Percentiles rank a stretch among this genome's conserved stretches.
Conservation (phyloP, 2,329 filamentous ascomycete species). For the Diplodia scrobiculata region DNA sequence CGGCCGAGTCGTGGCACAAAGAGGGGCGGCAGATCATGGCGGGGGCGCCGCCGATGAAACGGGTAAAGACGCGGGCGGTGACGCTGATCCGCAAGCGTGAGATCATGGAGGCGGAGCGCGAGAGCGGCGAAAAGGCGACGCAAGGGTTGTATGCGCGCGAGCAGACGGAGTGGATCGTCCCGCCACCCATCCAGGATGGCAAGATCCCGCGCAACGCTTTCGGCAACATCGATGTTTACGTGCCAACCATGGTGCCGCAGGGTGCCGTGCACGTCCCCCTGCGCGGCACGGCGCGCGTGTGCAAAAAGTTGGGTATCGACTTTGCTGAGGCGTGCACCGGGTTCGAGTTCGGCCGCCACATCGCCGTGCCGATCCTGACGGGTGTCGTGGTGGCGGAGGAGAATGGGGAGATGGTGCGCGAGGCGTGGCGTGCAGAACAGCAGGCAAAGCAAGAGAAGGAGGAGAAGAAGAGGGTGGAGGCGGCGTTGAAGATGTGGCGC, state of each 20-base stretch:
- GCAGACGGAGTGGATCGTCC: constrained; percentile 96
- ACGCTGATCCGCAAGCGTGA: constrained; percentile 85
- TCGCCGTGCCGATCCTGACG: constrained; percentile 88
- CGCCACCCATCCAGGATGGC: constrained; percentile 79
- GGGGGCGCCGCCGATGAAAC: constrained; percentile 76
- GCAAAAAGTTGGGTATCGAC: constrained; percentile 80
- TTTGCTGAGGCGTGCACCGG: constrained; percentile 93
- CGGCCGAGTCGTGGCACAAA: constrained; percentile 95
- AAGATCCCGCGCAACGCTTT: constrained; percentile 92
- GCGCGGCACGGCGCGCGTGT: constrained; percentile 74
- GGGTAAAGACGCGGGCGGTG: constrained; percentile 86
- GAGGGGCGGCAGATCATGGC: constrained; percentile 76
- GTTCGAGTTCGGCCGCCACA: constrained; percentile 93
- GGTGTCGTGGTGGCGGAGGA: constrained; percentile 87
- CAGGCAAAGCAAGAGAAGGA: constrained; percentile 75
- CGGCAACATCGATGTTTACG: constrained; percentile 95
- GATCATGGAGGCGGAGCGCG: constrained; percentile 79
- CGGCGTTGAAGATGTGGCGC: constrained; percentile 75
- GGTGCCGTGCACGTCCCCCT: constrained; percentile 84
- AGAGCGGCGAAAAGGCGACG: constrained; percentile 77
- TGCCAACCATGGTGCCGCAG: constrained; percentile 83
- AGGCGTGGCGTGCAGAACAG: constrained; percentile 72
- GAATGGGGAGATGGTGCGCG: constrained; percentile 71
- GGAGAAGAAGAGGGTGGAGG: constrained; percentile 76
- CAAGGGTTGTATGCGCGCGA: constrained; percentile 82